Base-by-base conservation (phyloP, 2,329 filamentous ascomycete genomes). In the Polychaeton citri region DNA sequence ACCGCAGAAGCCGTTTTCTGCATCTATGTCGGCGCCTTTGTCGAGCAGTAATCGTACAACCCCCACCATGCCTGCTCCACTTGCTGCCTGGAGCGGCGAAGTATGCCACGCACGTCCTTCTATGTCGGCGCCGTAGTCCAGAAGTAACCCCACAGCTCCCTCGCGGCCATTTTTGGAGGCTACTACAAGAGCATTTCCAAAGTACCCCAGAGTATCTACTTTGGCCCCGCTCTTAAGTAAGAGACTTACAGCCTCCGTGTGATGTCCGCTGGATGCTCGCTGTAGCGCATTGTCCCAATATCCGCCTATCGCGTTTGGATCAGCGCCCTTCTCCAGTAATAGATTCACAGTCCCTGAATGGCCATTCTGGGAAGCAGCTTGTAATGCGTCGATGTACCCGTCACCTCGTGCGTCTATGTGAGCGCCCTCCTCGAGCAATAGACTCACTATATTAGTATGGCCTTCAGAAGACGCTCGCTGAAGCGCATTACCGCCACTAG, bases 21-120 rank as follows among this genome's bases (percentile, higher is more conserved):
- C 24, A 30, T 48, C 38, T 19, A 47, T 36, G 28, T 47, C 39
- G 13, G 45, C 50, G 15, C 48, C 48, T 10, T 42, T 34, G 26
- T 51, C 38, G 16, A 55, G 36, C 7, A 57, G 43, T 5, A 48
- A 32, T n/a, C 42, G 18, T 8, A 51, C 48, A 26, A 48, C 38
- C 8, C 45, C 44, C n/a, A 34, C 30, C 16, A 44, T 43, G 20
- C 50, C 44, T 21, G 40, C 36, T 1, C 36, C 34, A 5, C 51
- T 48, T 5, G 57, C 55, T 16, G 43, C 43, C 16, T 49, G 47
- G 6, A 61, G 44, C 2, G 54, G 46, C n/a, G 38, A 50, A 6
- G n/a, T n/a, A 51, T 48, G 31, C 48, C 43, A 32, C 38, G 42
- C 4, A 39, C 38, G 6, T 42, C 47, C 32, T 30, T 48, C 38